These are phyloP conservation scores for Xylaria sp. DNA, from an alignment of 2,329 filamentous ascomycete species.

Conservation along the genomic window DNA sequence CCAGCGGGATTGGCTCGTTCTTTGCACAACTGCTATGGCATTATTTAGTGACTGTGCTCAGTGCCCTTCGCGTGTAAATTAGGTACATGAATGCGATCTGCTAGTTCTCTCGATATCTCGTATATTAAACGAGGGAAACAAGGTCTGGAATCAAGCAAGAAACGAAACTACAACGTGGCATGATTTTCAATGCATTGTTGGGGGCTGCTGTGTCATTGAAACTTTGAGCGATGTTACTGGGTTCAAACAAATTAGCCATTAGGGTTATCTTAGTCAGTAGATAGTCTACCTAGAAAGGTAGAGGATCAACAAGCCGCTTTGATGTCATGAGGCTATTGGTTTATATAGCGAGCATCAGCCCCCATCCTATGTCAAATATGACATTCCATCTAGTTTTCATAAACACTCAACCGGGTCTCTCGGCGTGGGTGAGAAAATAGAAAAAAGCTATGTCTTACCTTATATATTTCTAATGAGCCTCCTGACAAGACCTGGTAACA, in stretches of 20 bases:
- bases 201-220: conserved; percentile 11
- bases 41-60: neutral
- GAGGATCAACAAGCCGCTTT: conserved; percentile 16
- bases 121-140: neutral
- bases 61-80: neutral
- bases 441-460: neutral
- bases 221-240: conserved; percentile 9
- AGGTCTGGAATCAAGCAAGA: neutral
- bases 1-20: neutral
- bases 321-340: conserved; percentile 8
- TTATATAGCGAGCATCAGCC: conserved; percentile 9
- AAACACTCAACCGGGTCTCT: conserved; percentile 36
- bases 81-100: neutral
- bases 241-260: neutral
- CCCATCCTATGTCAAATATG: conserved; percentile 20
- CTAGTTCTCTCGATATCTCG: neutral
- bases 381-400: neutral
- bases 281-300: conserved; percentile 4
- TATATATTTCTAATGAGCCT: neutral
- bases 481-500: conserved; percentile 41
- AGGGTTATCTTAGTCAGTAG: neutral
- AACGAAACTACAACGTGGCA: conserved; percentile 43
- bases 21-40: neutral
- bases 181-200: conserved; percentile 15
- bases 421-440: conserved; percentile 50